Base-by-base conservation (phyloP, 2,329 filamentous ascomycete species). In the Ophiostoma quercus region DNA sequence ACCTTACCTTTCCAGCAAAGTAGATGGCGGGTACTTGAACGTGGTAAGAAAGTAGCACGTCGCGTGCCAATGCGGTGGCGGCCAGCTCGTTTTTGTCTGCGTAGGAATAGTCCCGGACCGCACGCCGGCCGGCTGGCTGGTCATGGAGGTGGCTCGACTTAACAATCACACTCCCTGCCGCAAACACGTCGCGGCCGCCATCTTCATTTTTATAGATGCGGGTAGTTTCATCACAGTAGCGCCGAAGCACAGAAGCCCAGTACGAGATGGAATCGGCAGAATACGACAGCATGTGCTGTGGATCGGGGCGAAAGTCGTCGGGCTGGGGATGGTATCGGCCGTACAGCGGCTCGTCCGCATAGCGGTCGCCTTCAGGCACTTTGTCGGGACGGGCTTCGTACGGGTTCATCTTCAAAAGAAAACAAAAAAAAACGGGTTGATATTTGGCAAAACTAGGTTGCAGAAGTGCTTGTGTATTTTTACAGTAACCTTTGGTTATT, bases 171-270 rank as follows among this genome's bases (percentile, higher is more conserved):
- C 22, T 8, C n/a, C 54, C 54, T 22, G 29, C 22, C 9, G 54
- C 54, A 32, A 60, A 60, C 4, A 60, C 54, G 54, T 60, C 54
- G 25, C 54, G 54, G 16, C 54, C 54, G 54, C 54, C 54, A 16
- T 29, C 25, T 11, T 32, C 11, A n/a, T 60, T 60, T 11, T 60
- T n/a, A 8, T 60, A 60, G 16, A 60, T 22, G 11, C 54, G n/a
- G 11, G 22, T 60, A 2, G 22, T 29, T 4, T 2, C 22, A n/a
- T 29, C 54, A 34, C 34, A 34, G 54, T n/a, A 60, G 22, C 54
- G 54, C 22, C 29, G 9, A 22, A 60, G 22, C 19, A 60, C 54
- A 29, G 22, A 60, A 11, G 54, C 22, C 54, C 54, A 60, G 22
- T 60, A 60, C 8, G 54, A 25, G 9, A 60, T 22, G 9, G 54